A percentile compares a stretch with the other conserved stretches of the same genome.
Evolutionary conservation across 805 yeast species (phyloP).

Genomic region (Metschnikowia lochheadii): DNA sequence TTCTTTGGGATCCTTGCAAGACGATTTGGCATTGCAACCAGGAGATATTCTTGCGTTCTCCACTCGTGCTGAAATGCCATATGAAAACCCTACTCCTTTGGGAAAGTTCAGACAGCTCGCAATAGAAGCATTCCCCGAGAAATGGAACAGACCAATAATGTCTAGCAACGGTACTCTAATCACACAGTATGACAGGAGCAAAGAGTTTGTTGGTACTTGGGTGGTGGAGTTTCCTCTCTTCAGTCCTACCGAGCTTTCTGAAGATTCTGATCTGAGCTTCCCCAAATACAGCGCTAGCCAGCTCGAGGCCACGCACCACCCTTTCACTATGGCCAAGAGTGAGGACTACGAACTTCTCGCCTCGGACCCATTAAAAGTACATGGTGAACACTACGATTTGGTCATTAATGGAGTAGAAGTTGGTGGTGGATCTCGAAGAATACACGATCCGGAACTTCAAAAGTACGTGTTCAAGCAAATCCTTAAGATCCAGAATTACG

Average conservation of each 20-base stretch:
- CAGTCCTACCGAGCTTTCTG: slow-evolving; percentile 56
- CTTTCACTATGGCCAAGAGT: slow-evolving; percentile 86
- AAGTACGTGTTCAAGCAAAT: slow-evolving; percentile 63
- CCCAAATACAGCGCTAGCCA: slow-evolving; percentile 54
- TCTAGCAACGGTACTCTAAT: slow-evolving; percentile 12
- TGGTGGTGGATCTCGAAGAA: slow-evolving; percentile 96
- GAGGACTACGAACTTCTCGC: slow-evolving; percentile 60
- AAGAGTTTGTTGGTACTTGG: slow-evolving; percentile 69
- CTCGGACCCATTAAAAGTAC: slow-evolving; percentile 55
- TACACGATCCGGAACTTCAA: slow-evolving; percentile 82
- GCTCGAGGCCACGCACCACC: slow-evolving; percentile 85
- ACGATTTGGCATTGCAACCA: slow-evolving; percentile 39
- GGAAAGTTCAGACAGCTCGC: slow-evolving; percentile 81
- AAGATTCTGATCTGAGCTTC: slow-evolving; percentile 31
- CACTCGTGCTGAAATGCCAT: slow-evolving; percentile 65
- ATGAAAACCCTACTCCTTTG: slow-evolving; percentile 93
- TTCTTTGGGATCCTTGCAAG: slow-evolving; percentile 14
- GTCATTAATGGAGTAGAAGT: slow-evolving; percentile 93
- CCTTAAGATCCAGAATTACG: slow-evolving; percentile 55
- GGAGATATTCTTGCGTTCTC: slow-evolving; percentile 79
- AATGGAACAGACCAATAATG: slow-evolving; percentile 43
- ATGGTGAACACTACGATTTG: slow-evolving; percentile 91
- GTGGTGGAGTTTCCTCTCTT: slow-evolving; percentile 90
- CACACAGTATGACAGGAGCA: slow-evolving; percentile 18
- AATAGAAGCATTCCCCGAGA: slow-evolving; percentile 48